Percentiles rank a stretch among this genome's conserved stretches.
Evolutionary conservation across 345 rosid genomes (phyloP).

Genomic region (Passiflora organensis): DNA sequence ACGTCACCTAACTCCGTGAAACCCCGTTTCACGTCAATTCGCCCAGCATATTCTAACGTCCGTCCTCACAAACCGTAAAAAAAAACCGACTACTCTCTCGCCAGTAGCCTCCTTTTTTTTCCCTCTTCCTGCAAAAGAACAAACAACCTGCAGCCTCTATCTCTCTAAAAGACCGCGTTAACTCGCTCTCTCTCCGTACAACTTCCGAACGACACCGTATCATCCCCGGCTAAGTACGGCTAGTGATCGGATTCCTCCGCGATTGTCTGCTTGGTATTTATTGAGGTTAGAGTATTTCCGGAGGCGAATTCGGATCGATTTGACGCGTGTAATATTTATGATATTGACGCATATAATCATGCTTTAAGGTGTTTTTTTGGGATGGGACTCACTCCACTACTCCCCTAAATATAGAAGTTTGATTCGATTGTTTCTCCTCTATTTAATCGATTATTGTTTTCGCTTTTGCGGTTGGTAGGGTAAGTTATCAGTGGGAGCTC

Average conservation of each 20-base stretch:
- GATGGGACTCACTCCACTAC: conserved; percentile 26
- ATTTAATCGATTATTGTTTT: background rate
- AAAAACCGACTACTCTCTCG: no score
- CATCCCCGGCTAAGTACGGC: conserved; percentile 12
- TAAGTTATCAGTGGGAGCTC: background rate
- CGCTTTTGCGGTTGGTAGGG: background rate
- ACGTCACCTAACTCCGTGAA: conserved; percentile 31
- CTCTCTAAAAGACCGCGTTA: conserved; percentile 15
- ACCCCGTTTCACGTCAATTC: background rate
- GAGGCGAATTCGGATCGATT: conserved; percentile 58
- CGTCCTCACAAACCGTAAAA: no score
- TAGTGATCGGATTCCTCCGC: conserved; percentile 10
- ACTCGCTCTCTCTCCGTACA: conserved; percentile 15
- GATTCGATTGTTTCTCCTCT: conserved; percentile 21
- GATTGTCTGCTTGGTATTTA: background rate
- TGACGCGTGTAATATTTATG: conserved; percentile 21
- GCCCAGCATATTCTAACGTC: conserved; percentile 28
- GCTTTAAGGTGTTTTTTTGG: no score
- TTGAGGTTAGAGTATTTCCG: background rate
- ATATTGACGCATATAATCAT: no score
- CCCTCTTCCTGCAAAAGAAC: no score
- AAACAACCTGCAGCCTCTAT: conserved; percentile 62
- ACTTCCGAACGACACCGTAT: conserved; percentile 13
- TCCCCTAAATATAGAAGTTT: conserved; percentile 30
- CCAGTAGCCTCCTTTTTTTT: no score